A percentile compares a stretch with the other conserved stretches of the same genome.
phyloP scores from a whole-genome alignment of 495 filamentous ascomycete species.

The Neurospora sp. region DNA sequence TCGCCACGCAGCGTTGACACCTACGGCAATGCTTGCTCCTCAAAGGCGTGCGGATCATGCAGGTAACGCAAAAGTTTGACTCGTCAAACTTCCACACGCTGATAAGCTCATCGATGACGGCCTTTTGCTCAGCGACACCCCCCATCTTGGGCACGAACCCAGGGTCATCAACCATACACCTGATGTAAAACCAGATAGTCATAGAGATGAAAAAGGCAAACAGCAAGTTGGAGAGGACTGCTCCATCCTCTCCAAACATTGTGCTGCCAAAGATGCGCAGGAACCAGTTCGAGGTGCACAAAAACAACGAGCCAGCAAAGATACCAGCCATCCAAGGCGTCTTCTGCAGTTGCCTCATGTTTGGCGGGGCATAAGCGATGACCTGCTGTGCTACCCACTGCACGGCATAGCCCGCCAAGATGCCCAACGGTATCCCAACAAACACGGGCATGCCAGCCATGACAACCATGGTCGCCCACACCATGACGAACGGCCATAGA shows the following conservation, averaged over 20 bases:
- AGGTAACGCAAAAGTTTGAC: slow-evolving; percentile 82
- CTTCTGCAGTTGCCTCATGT: slow-evolving; percentile 79
- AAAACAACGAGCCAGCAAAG: slow-evolving; percentile 79
- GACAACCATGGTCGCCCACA: slow-evolving; percentile 60
- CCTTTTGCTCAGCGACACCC: slow-evolving; percentile 78
- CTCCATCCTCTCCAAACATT: slow-evolving; percentile 27
- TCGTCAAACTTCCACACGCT: slow-evolving; percentile 84
- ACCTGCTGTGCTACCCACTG: slow-evolving; percentile 72
- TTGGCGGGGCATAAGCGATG: slow-evolving; percentile 66
- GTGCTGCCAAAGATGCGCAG: slow-evolving; percentile 61
- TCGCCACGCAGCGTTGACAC: slow-evolving; percentile 86
- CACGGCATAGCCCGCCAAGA: slow-evolving; percentile 55
- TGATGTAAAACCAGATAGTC: slow-evolving; percentile 76
- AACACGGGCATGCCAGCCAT: slow-evolving; percentile 66
- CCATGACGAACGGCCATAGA: slow-evolving; percentile 70
- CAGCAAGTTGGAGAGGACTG: slow-evolving; percentile 63
- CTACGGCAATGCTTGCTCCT: slow-evolving; percentile 91
- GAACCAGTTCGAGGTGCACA: slow-evolving; percentile 69
- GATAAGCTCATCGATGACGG: slow-evolving; percentile 75
- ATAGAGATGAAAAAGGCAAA: slow-evolving; percentile 56
- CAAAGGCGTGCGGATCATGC: slow-evolving; percentile 86
- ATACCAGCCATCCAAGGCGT: slow-evolving; percentile 92
- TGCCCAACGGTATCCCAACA: slow-evolving; percentile 58
- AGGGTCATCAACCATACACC: slow-evolving; percentile 78
- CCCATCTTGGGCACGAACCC: slow-evolving; percentile 90